Evolutionary conservation across 2,329 filamentous ascomycete species (phyloP).

Genomic region (Claviceps paspali): DNA sequence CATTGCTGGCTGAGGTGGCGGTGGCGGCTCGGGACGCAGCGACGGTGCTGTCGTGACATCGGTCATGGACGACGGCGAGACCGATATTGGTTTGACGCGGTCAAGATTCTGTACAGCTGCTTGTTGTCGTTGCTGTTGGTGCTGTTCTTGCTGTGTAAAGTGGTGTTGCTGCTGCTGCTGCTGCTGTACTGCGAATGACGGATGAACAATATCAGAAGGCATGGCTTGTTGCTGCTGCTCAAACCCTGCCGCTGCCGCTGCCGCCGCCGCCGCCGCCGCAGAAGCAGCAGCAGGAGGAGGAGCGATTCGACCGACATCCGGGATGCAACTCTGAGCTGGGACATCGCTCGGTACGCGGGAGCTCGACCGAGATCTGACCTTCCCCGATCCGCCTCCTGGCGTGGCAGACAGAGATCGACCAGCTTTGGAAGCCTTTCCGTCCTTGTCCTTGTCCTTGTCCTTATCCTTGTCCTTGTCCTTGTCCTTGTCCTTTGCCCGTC

Average conservation of each 20-base stretch:
- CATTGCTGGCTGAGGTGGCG: slow-evolving; percentile 30
- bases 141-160: background rate
- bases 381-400: slow-evolving; percentile 20
- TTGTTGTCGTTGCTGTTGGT: background rate
- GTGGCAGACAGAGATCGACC: slow-evolving; percentile 32
- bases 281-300: background rate
- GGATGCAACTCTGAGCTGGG: background rate
- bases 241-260: slow-evolving; percentile 20
- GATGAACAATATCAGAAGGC: slow-evolving; percentile 21
- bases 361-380: slow-evolving; percentile 38
- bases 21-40: slow-evolving; percentile 36
- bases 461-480: no score
- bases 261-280: no score
- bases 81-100: slow-evolving; percentile 18
- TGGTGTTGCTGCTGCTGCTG: slow-evolving; percentile 10
- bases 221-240: slow-evolving; percentile 26
- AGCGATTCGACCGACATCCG: background rate
- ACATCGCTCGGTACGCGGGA: slow-evolving; percentile 30
- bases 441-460: no score
- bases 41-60: slow-evolving; percentile 43
- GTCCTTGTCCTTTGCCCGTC: slow-evolving; percentile 27
- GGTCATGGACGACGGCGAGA: slow-evolving; percentile 22
- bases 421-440: slow-evolving; percentile 22
- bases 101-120: slow-evolving; percentile 16
- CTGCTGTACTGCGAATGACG: slow-evolving; percentile 23